A percentile compares a stretch with the other conserved stretches of the same genome.
Conservation (phyloP, 2,329 filamentous ascomycete genomes). For the Xylaria arbuscula region DNA sequence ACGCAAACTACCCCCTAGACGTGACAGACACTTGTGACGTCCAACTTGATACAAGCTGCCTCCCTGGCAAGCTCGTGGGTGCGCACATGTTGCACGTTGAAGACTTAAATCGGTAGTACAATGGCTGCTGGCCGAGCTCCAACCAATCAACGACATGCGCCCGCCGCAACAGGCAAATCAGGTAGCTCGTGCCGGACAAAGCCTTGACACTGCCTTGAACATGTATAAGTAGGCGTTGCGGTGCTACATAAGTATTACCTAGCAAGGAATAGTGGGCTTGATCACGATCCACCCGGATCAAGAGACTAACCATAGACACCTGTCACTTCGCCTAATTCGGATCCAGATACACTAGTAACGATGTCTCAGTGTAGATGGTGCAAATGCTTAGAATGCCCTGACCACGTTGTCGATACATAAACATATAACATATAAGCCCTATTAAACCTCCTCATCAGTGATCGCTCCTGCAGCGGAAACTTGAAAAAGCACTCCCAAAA, state of each 20-base stretch:
- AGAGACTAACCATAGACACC: slow-evolving; percentile 5
- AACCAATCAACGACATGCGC: slow-evolving; percentile 29
- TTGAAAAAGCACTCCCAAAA: neutral
- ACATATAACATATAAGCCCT: neutral
- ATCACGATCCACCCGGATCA: neutral
- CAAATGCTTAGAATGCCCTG: neutral
- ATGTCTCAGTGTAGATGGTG: neutral
- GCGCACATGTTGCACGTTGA: slow-evolving; percentile 10
- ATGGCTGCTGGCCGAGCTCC: slow-evolving; percentile 17
- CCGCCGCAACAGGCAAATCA: slow-evolving; percentile 33
- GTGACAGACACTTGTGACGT: slow-evolving; percentile 15
- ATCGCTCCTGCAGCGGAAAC: neutral
- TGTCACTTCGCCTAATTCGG: neutral
- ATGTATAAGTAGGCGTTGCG: neutral
- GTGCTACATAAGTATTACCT: neutral
- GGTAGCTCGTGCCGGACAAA: slow-evolving; percentile 14
- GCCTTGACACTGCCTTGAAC: neutral
- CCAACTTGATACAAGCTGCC: slow-evolving; percentile 9
- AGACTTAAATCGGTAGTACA: slow-evolving; percentile 6
- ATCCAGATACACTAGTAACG: slow-evolving; percentile 2
- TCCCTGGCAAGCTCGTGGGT: slow-evolving; percentile 12
- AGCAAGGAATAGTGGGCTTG: slow-evolving; percentile 2
- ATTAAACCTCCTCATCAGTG: neutral
- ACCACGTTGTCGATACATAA: neutral
- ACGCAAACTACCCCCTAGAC: neutral